Percentiles rank a stretch among this genome's conserved stretches.
Evolutionary conservation across 495 filamentous ascomycete species (phyloP).

Genomic region (Penicillium diatomitis): DNA sequence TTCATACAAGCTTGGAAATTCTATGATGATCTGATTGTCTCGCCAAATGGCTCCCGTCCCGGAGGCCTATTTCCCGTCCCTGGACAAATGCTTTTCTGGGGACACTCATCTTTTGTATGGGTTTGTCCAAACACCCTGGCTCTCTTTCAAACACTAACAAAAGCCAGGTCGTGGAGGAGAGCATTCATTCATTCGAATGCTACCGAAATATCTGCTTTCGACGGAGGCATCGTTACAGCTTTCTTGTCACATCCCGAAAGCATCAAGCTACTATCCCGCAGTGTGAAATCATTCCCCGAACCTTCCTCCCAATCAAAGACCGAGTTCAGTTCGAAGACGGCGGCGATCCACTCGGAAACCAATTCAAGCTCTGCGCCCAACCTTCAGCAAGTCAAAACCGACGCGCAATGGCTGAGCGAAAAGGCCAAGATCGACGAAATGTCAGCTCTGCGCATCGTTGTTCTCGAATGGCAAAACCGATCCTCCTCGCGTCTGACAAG

Average conservation of each 20-base stretch:
- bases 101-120: constrained; percentile 50
- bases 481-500: constrained; percentile 54
- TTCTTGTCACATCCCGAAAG: constrained; percentile 63
- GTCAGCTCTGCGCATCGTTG: constrained; percentile 66
- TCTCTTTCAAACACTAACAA: constrained; percentile 8
- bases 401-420: constrained; percentile 76
- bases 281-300: constrained; percentile 52
- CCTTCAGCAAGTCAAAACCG: constrained; percentile 73
- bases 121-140: neutral
- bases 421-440: constrained; percentile 70
- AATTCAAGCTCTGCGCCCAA: constrained; percentile 58
- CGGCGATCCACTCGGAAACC: constrained; percentile 79
- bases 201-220: constrained; percentile 35
- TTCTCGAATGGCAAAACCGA: constrained; percentile 77
- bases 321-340: constrained; percentile 78
- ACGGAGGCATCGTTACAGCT: constrained; percentile 40
- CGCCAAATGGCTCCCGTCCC: constrained; percentile 59
- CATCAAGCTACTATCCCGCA: constrained; percentile 53
- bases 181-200: constrained; percentile 58
- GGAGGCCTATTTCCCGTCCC: constrained; percentile 52
- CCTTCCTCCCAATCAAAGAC: constrained; percentile 52
- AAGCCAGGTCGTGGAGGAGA: constrained; percentile 63
- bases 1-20: constrained; percentile 6
- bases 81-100: constrained; percentile 55
- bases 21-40: constrained; percentile 48